Evolutionary conservation across 192 early-diverging fungal species (phyloP).

Genomic region (Entomortierella lignicola): DNA sequence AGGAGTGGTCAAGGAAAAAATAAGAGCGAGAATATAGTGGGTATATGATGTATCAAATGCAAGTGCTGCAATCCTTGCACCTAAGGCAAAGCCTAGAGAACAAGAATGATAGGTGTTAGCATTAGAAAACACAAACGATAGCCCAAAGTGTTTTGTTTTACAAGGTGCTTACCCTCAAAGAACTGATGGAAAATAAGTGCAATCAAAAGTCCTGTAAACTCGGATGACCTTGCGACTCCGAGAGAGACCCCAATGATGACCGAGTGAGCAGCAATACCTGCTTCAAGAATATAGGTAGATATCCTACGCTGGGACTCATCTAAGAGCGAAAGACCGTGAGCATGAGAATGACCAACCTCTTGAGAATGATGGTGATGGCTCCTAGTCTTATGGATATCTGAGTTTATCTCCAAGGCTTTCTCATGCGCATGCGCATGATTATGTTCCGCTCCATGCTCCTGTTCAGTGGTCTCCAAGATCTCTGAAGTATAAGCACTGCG

Average conservation of each 20-base stretch:
- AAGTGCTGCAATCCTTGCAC: constrained; percentile 70
- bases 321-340: constrained; percentile 6
- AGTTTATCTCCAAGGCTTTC: not conserved
- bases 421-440: not conserved
- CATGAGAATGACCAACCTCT: constrained; percentile 8
- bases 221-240: constrained; percentile 65
- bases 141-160: not conserved
- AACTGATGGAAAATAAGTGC: constrained; percentile 83
- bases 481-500: too few species aligned
- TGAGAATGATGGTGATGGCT: constrained; percentile 2
- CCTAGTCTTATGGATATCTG: not conserved
- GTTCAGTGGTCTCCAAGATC: too few species aligned
- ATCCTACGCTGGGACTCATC: constrained; percentile 27
- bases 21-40: constrained; percentile 61
- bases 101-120: not conserved
- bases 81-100: constrained; percentile 73
- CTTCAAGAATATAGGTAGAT: constrained; percentile 71
- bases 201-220: constrained; percentile 70
- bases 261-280: constrained; percentile 77
- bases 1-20: constrained; percentile 81
- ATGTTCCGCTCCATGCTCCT: not conserved
- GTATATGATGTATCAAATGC: constrained; percentile 50
- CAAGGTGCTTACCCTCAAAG: constrained; percentile 21
- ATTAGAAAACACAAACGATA: not conserved
- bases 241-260: constrained; percentile 79